Evolutionary conservation across 2,329 filamentous ascomycete genomes (phyloP), one percentile per base, ranked within the genome.

Genomic region (Dactylellina cionopaga): DNA sequence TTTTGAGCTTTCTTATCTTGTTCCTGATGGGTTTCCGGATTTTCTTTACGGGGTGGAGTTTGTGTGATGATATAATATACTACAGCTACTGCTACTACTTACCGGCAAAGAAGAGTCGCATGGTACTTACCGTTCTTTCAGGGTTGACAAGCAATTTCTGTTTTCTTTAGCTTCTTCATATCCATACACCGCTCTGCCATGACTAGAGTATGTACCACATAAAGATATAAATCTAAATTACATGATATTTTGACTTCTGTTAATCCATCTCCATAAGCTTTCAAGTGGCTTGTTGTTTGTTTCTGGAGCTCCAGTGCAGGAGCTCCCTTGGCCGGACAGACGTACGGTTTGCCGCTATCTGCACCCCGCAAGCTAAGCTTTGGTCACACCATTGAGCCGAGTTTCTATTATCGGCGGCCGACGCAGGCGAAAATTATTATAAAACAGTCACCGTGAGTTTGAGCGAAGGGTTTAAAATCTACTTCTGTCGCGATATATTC

Each of bases 401-500:
- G 25, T 27, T 25, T 49, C 25, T 15, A 29, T 49, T 49, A 43
- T 58, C 54, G 54, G 54, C 54, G n/a, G 54, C 41, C 55, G 55
- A 46, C 39, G 55, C 55, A 47, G 55, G 41, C 39, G 47, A 31
- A 59, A 17, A 60, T 35, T 10, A 41, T 41, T 43, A 49, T 33
- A 46, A 46, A n/a, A 24, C 24, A 49, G 29, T 47, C 27, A n/a
- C n/a, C n/a, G n/a, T n/a, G n/a, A n/a, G n/a, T n/a, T n/a, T n/a
- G n/a, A n/a, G n/a, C n/a, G n/a, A n/a, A n/a, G n/a, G n/a, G n/a
- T n/a, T n/a, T n/a, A n/a, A n/a, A n/a, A n/a, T n/a, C n/a, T n/a
- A n/a, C n/a, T n/a, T n/a, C n/a, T n/a, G n/a, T n/a, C n/a, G n/a
- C 39, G 51, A 31, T 35, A 55, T 55, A 39, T 55, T 55, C 33